Base-by-base conservation (phyloP, 768 basidiomycete genomes). In the Clitopilus hobsonii region DNA sequence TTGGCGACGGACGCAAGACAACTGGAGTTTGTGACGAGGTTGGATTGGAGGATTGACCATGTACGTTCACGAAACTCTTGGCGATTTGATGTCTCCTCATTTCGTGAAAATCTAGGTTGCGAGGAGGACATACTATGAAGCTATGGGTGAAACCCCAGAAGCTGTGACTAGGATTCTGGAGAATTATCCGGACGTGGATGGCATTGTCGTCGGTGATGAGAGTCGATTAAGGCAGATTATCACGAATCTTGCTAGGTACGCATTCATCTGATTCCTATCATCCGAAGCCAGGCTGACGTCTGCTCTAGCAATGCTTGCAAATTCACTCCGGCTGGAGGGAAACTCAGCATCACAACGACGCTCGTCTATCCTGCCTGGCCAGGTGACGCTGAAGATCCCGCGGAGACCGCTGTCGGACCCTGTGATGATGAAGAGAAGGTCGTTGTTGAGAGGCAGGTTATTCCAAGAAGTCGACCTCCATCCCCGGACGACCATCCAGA, bases 181-280 rank as follows among this genome's bases (percentile, higher is more conserved):
- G 18, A 72, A 78, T 29, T 63, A 80, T 56, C 78, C 80, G 1
- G 73, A 76, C 45, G 77, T 78, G 16, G 79, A 85, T 54, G 88
- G 86, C 0, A 72, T 88, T 49, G 91, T 95, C 32, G 82, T 89
- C 13, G 91, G 92, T 23, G 91, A 95, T 65, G 91, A 93, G 63
- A 86, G 86, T 47, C 81, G 92, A 13, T 65, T 93, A 51, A 78
- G 90, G 61, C 90, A 92, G 69, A 84, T 91, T 52, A 79, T 88
- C 67, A 92, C 88, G 49, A 94, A 94, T 67, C 82, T 95, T 47
- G 86, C 90, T 5, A 90, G 88, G 89, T 75, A 58, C 27, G 62
- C 22, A 16, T 30, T 50, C 32, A 65, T 54, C 55, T 3, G 50
- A 8, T 4, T 45, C 13, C n/a, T n/a, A 24, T 16, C 23, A 20